Evolutionary conservation across 2,329 filamentous ascomycete species (phyloP).

Genomic region (Diaporthe vaccinii): DNA sequence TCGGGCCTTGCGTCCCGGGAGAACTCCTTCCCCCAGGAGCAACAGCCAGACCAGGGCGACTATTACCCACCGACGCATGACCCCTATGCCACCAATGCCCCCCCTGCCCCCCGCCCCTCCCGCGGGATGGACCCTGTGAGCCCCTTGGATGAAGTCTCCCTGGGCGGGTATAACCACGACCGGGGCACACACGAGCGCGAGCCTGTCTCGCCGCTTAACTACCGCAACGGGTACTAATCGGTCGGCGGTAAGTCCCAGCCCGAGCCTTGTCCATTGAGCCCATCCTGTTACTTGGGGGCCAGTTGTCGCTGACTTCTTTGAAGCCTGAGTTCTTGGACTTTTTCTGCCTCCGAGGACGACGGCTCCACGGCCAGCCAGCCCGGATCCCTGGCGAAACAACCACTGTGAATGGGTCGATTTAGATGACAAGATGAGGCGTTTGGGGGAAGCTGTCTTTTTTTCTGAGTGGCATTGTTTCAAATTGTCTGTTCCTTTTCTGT

Average conservation of each 20-base stretch:
- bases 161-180: neutral
- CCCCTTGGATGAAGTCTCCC: neutral
- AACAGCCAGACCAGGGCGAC: neutral
- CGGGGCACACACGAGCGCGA: neutral
- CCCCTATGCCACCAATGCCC: too few relatives aligned
- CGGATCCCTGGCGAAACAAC: too few relatives aligned
- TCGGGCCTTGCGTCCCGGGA: neutral
- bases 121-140: neutral
- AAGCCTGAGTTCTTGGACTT: neutral
- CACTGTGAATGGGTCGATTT: neutral
- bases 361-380: neutral
- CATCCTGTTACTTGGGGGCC: neutral
- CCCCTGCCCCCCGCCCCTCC: neutral
- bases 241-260: neutral
- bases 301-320: neutral
- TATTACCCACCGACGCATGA: neutral
- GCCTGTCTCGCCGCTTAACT: neutral
- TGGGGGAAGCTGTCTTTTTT: neutral
- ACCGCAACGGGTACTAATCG: neutral
- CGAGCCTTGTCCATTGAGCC: too few relatives aligned
- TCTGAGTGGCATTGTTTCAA: neutral
- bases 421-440: neutral
- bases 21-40: neutral
- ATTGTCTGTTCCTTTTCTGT: neutral
- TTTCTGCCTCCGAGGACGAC: neutral